Evolutionary conservation across 164 flowering plant species (phyloP), one percentile per base, ranked within the genome.

Genomic region (Liquidambar formosana): DNA sequence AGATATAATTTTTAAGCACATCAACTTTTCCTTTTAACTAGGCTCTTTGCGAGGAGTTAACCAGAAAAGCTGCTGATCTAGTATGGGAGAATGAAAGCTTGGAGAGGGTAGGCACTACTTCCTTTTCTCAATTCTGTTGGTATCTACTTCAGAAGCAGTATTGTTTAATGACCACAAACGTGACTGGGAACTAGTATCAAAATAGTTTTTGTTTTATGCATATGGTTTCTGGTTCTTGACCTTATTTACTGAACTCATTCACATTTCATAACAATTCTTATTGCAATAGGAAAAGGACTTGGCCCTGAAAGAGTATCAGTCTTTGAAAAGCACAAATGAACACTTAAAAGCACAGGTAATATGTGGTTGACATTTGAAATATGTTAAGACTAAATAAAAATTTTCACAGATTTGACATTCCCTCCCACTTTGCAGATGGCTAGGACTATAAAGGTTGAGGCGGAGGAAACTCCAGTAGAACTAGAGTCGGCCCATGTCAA

Each of bases 41-140:
- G 99, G 99, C 92, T 67, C 61, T 87, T 46, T 79, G 86, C 73
- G 95, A 88, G 69, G 97, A 88, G 65, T 77, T 94, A 65, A 84
- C 79, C 57, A 79, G 68, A 78, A 92, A 82, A 77, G 94, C 94
- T 66, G 82, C 88, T 25, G 85, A 87, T 66, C 79, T 92, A 33
- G 69, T 83, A 49, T 51, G 62, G 71, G 93, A 88, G 68, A 94
- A 94, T 75, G 88, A 79, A 73, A 81, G 68, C 62, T 61, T 94
- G 69, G 92, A 84, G 78, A 84, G 59, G 86, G 99, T 94, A 83
- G 45, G 82, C 33, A 43, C 5, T 57, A 13, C 12, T 48, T 13
- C 13, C 16, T 68, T 10, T 25, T 28, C 1, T n/a, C 25, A 19
- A 38, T 13, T 25, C 16, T 26, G 11, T 15, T 26, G 21, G 15